These are phyloP conservation scores for Clitoria ternatea DNA, from an alignment of 306 rosid species.

Conservation along the genomic window DNA sequence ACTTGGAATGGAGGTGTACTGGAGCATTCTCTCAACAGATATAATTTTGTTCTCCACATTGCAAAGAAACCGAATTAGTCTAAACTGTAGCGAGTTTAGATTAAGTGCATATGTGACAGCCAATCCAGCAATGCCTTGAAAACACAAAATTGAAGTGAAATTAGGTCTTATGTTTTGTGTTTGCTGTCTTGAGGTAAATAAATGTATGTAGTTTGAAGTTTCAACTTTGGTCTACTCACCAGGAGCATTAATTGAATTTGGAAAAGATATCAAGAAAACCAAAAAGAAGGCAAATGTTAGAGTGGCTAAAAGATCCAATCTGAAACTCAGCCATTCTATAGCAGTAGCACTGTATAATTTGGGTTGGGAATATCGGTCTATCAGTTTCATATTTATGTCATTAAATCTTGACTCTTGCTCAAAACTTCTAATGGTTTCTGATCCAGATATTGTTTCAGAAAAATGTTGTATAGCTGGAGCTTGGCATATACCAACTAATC, in stretches of 20 bases:
- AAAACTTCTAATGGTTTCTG: conserved; percentile 74
- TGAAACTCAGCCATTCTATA: conserved; percentile 71
- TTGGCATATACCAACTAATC: conserved; percentile 75
- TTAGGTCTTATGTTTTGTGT: background rate
- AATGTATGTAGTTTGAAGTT: background rate
- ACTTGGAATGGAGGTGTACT: conserved; percentile 62
- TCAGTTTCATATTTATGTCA: conserved; percentile 60
- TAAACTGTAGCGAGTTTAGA: conserved; percentile 49
- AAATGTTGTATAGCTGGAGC: conserved; percentile 89
- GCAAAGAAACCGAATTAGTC: conserved; percentile 51
- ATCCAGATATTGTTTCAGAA: conserved; percentile 76
- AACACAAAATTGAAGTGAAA: background rate
- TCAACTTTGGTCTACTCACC: conserved; percentile 49
- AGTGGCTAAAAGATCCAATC: conserved; percentile 62
- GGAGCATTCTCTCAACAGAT: conserved; percentile 84
- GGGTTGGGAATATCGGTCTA: conserved; percentile 65
- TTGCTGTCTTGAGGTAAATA: background rate
- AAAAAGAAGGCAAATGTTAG: conserved; percentile 59
- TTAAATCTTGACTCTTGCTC: conserved; percentile 67
- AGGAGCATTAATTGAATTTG: conserved; percentile 54
- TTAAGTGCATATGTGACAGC: conserved; percentile 80
- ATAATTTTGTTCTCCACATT: conserved; percentile 71
- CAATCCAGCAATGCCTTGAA: conserved; percentile 74
- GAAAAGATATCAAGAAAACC: conserved; percentile 65
- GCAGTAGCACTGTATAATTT: conserved; percentile 52